A percentile compares a stretch with the other conserved stretches of the same genome.
These are phyloP conservation scores for Erysimum cheiranthoides DNA, from an alignment of 345 rosid genomes.

Conservation along the genomic window DNA sequence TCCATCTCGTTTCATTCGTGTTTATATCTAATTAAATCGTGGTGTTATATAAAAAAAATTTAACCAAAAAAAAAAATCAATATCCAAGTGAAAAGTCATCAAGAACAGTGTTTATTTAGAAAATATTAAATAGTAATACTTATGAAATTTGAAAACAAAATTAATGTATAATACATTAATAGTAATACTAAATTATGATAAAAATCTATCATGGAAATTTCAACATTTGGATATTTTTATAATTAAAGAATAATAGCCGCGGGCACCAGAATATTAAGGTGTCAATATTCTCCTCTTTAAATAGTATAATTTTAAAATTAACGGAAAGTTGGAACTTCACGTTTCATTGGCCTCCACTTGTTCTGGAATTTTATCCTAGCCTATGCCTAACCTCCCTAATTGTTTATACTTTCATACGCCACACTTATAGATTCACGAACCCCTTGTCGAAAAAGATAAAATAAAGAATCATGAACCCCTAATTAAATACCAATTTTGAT, in stretches of 20 bases:
- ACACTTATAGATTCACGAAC: conserved; percentile 14
- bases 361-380: conserved; percentile 42
- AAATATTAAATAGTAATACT: not conserved
- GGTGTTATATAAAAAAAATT: not conserved
- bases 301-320: not conserved
- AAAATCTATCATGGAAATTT: not conserved
- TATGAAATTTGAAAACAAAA: conserved; percentile 2
- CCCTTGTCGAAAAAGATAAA: not conserved
- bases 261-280: conserved; percentile 41
- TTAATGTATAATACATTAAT: not conserved
- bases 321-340: conserved; percentile 29
- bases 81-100: not conserved
- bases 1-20: not conserved
- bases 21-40: not conserved
- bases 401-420: conserved; percentile 17
- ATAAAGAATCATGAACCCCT: not conserved
- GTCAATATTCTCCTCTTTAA: conserved; percentile 33
- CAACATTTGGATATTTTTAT: conserved; percentile 4
- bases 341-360: conserved; percentile 47
- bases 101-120: not conserved
- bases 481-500: not conserved
- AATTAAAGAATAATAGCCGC: conserved; percentile 12
- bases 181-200: not conserved
- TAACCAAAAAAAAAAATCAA: not conserved
- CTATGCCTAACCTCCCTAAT: conserved; percentile 31